These are phyloP conservation scores for Peribolospora kevripleyi DNA, from an alignment of 768 basidiomycete species.

Conservation along the genomic window DNA sequence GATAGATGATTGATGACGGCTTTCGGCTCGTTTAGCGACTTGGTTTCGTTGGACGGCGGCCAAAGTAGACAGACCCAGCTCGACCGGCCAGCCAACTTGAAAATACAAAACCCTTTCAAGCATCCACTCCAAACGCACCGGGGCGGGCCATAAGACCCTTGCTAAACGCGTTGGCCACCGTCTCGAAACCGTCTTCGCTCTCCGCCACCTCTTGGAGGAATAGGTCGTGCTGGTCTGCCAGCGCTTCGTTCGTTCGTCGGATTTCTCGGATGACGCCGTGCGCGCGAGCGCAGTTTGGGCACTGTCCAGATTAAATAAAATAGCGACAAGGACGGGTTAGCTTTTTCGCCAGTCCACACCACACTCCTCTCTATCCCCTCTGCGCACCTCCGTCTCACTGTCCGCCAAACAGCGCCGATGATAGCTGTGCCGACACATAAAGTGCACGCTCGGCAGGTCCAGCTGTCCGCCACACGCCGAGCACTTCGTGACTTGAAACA, in stretches of 20 bases:
- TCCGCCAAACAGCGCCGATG: conserved; percentile 47
- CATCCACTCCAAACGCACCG: neutral
- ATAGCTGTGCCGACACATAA: conserved; percentile 95
- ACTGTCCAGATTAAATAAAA: conserved; percentile 26
- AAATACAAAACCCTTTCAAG: neutral
- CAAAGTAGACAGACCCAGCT: neutral
- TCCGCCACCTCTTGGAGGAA: conserved; percentile 21
- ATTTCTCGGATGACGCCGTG: conserved; percentile 80
- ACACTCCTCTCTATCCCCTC: neutral
- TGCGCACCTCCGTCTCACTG: neutral
- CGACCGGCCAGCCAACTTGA: neutral
- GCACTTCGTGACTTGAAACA: conserved; percentile 88
- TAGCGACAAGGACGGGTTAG: neutral
- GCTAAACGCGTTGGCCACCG: conserved; percentile 20
- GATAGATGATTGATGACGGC: neutral
- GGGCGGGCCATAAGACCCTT: conserved; percentile 13
- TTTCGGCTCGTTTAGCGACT: neutral
- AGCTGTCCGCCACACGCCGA: conserved; percentile 69
- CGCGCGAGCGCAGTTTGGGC: conserved; percentile 63
- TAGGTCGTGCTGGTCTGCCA: conserved; percentile 29
- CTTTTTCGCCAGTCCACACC: neutral
- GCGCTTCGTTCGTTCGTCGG: conserved; percentile 52
- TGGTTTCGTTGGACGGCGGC: too few relatives aligned
- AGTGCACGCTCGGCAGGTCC: conserved; percentile 80
- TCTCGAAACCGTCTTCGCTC: conserved; percentile 20